Evolutionary conservation across 2,329 filamentous ascomycete species (phyloP).

Genomic region (Cryphonectria nitschkei): DNA sequence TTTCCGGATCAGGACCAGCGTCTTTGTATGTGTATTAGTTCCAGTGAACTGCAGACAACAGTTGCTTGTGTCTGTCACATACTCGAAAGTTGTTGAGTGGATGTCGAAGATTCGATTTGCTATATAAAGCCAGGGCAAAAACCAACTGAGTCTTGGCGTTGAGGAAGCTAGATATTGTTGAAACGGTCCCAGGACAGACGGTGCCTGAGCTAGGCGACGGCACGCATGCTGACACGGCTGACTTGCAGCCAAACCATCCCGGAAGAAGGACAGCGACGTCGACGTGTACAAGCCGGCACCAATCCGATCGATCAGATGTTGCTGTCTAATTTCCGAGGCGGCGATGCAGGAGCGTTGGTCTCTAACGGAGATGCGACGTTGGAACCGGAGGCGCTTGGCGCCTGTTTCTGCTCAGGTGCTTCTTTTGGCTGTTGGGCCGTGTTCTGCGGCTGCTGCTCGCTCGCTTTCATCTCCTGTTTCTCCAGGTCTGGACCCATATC

Average conservation of each 20-base stretch:
- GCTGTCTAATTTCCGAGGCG: background rate
- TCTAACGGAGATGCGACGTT: background rate
- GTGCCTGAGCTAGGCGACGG: background rate
- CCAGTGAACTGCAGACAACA: background rate
- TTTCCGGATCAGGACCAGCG: background rate
- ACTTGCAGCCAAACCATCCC: background rate
- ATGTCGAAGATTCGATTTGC: background rate
- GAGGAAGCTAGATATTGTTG: background rate
- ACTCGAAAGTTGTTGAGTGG: background rate
- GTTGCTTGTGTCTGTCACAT: background rate
- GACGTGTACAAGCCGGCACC: background rate
- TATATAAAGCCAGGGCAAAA: background rate
- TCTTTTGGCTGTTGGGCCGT: background rate
- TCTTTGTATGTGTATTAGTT: background rate
- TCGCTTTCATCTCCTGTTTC: conserved; percentile 1
- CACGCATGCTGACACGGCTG: background rate
- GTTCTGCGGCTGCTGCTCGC: background rate
- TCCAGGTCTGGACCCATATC: background rate
- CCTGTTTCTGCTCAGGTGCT: background rate
- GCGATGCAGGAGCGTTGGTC: background rate
- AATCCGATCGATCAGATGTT: background rate
- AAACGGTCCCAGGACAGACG: background rate
- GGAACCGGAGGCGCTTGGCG: background rate
- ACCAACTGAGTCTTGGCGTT: background rate
- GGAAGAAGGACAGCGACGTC: background rate